Evolutionary conservation across 179 eudicot genomes (phyloP), one percentile per base, ranked within the genome.

Genomic region (Beta macrorhiza): DNA sequence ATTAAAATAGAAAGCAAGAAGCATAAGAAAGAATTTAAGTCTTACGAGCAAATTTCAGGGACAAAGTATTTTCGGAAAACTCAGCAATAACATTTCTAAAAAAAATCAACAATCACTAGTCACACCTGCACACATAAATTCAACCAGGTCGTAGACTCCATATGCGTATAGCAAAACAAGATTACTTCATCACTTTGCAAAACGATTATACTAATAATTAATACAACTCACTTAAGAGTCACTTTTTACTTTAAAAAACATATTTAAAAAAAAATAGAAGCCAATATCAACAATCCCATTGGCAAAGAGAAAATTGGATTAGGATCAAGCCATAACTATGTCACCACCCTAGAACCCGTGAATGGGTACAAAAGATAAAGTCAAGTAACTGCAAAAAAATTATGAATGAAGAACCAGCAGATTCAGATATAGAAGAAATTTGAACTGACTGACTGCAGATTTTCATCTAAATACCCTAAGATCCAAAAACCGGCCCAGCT

Each of bases 51-150:
- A 72, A 65, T 17, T 79, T 79, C 81, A 85, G 70, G 71, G 77
- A 76, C 71, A 76, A 73, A 78, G 61, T 53, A 78, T 69, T 77
- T 79, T 68, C 12, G 68, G 61, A 78, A 78, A 78, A 69, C 67
- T 76, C 82, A 61, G 83, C 61, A 74, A 11, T 70, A 76, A 81
- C 69, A 79, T 75, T 79, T 57, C 75, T 59, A 76, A 81, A 74
- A 37, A 75, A 68, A 78, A 70, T 71, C 75, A 78, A 72, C 81
- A 81, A 70, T 80, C 74, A 78, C 55, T 61, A 81, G 63, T 79
- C 77, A 84, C 72, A 80, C 80, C 67, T 80, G 70, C 80, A 81
- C 76, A 78, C 81, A 74, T 76, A 75, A 87, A 80, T 72, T 78
- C 63, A 76, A 67, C 65, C 64, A 61, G 19, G 63, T 68, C 14